phyloP scores from a whole-genome alignment of 2,329 filamentous ascomycete genomes.

The Ascochyta lentis region DNA sequence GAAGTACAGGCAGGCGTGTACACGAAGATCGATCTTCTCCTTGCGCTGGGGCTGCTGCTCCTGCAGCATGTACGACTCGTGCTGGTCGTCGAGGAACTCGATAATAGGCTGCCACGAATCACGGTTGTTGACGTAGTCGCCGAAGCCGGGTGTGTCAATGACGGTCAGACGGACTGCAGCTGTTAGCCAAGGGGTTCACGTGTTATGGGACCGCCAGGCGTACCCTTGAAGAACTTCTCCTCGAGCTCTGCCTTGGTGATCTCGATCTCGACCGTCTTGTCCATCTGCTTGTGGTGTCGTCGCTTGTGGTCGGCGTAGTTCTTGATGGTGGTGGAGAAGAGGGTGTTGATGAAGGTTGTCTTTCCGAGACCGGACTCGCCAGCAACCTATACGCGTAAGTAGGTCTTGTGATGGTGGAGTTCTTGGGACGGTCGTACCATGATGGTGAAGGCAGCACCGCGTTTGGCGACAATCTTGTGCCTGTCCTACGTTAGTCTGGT shows the following conservation, averaged over 20 bases:
- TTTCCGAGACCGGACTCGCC: conserved; percentile 98
- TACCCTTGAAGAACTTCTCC: conserved; percentile 99
- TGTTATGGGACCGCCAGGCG: neutral
- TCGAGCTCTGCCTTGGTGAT: conserved; percentile 99
- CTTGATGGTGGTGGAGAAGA: conserved; percentile 99
- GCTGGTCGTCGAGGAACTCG: conserved; percentile 99
- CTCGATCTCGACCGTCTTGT: conserved; percentile 99
- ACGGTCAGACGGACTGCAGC: conserved; percentile 91
- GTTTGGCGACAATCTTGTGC: conserved; percentile 77
- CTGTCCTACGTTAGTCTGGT: conserved; percentile 52
- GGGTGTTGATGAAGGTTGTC: conserved; percentile 99
- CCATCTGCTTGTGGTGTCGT: conserved; percentile 98
- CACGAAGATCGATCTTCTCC: conserved; percentile 99
- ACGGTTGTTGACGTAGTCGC: conserved; percentile 99
- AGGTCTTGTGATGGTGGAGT: neutral
- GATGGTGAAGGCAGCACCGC: conserved; percentile 98
- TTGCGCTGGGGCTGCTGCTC: conserved; percentile 97
- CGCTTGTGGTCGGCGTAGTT: conserved; percentile 99
- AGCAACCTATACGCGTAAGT: conserved; percentile 71
- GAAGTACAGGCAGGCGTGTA: conserved; percentile 98
- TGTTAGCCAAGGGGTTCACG: conserved; percentile 27
- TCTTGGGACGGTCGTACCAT: conserved; percentile 70
- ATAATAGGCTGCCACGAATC: conserved; percentile 99
- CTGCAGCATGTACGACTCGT: conserved; percentile 99
- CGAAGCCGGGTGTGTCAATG: conserved; percentile 98